Base-by-base conservation (phyloP, 192 early-diverging fungal species). In the Coemansia sp. region DNA sequence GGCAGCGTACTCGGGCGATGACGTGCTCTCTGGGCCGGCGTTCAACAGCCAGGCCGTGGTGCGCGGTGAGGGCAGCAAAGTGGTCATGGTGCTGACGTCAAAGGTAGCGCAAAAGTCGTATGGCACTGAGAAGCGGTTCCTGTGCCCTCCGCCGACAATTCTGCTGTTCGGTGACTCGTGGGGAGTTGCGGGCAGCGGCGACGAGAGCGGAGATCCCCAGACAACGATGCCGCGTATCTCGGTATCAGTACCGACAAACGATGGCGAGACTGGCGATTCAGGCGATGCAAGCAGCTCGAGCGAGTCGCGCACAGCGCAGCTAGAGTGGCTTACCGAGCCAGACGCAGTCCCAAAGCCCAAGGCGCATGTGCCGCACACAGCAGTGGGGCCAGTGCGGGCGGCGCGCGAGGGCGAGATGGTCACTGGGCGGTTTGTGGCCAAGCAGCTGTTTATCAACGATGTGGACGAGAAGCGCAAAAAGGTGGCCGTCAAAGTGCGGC, bases 31-130 rank as follows among this genome's bases (percentile, higher is more conserved):
- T 4, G 72, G 68, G 4, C 72, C 67, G 1, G 72, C 61, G 15
- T 74, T 74, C 54, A 80, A 80, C 77, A 74, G 77, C 71, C 77
- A 80, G 72, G 77, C 77, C 2, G 59, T 74, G 1, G 77, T 80
- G n/a, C 65, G 47, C n/a, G 77, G 77, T 48, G 62, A 57, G 8
- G 78, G 74, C 67, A 73, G 45, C 86, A 62, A 84, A 59, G 65
- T 85, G 11, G 86, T 94, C 9, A 70, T 95, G 60, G 85, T 96
- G 17, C 73, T 93, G 52, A 92, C 92, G 29, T 88, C 90, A 19
- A 93, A 91, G 56, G 94, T 94, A 3, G 94, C 89, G 5, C 94
- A 97, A 83, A 97, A 97, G 62, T 91, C 89, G 2, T 97, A 97
- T 65, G 95, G 93, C 24, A 90, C 88, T 35, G 95, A 97, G 69